phyloP scores from a whole-genome alignment of 1,284 basidiomycete genomes.

The Trichosporon coremiiforme region DNA sequence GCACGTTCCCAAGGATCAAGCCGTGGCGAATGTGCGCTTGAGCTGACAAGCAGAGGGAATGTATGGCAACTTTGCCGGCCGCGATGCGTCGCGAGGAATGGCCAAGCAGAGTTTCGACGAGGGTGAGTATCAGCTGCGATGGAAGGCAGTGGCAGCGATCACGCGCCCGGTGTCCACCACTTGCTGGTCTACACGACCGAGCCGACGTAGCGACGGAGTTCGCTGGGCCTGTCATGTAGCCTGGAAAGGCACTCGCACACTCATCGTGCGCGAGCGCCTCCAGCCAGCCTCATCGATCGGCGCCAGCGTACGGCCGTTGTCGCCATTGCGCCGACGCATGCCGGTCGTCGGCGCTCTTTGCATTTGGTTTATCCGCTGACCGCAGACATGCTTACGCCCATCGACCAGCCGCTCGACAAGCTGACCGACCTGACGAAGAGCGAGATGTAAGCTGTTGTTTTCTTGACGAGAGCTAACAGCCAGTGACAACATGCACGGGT shows the following conservation, averaged over 20 bases:
- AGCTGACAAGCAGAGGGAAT: slow-evolving; percentile 68
- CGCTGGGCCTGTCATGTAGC: too few relatives aligned
- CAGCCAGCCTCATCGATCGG: too few relatives aligned
- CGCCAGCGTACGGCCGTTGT: not conserved
- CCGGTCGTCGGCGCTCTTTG: not conserved
- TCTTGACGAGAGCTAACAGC: not conserved
- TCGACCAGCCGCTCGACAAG: slow-evolving; percentile 83
- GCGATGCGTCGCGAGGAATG: slow-evolving; percentile 93
- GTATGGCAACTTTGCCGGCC: slow-evolving; percentile 94
- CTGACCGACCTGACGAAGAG: slow-evolving; percentile 72
- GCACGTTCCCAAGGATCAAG: too few relatives aligned
- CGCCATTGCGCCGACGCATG: not conserved
- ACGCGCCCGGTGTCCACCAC: not conserved
- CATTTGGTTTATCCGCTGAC: slow-evolving; percentile 20
- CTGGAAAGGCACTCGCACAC: not conserved
- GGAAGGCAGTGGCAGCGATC: not conserved
- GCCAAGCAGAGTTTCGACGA: slow-evolving; percentile 92
- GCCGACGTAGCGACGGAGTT: too few relatives aligned
- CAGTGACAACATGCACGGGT: slow-evolving; percentile 88
- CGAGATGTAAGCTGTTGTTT: slow-evolving; percentile 72
- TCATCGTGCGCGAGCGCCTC: not conserved
- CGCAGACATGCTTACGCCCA: slow-evolving; percentile 82
- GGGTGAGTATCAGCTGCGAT: slow-evolving; percentile 61
- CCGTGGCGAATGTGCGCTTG: not conserved
- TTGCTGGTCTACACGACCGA: too few relatives aligned